These are phyloP conservation scores for Penicillium herquei DNA, from an alignment of 495 filamentous ascomycete species.

Conservation along the genomic window DNA sequence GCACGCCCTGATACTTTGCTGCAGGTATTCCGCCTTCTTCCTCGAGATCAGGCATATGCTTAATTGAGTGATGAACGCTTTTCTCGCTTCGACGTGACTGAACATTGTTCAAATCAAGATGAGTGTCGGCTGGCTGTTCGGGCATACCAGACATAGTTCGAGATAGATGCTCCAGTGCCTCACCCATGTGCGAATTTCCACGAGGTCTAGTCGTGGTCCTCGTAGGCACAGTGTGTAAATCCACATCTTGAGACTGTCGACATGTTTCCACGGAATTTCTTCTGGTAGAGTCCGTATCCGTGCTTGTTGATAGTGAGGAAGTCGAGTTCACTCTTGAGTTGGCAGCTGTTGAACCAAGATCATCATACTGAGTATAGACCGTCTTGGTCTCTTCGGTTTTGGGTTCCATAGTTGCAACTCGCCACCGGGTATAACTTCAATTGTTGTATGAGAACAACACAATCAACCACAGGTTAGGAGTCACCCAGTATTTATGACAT, in stretches of 20 bases:
- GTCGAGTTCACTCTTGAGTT: slow-evolving; percentile 1
- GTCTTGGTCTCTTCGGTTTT: slow-evolving; percentile 3
- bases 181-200: slow-evolving; percentile 19
- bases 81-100: slow-evolving; percentile 16
- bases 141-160: slow-evolving; percentile 8
- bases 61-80: slow-evolving; percentile 9
- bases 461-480: not conserved
- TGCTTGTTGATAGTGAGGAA: slow-evolving; percentile 3
- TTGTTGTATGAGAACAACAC: too few relatives aligned
- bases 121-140: not conserved
- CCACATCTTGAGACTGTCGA: slow-evolving; percentile 13
- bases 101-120: slow-evolving; percentile 7
- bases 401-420: slow-evolving; percentile 6
- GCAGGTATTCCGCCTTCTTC: slow-evolving; percentile 14
- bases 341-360: slow-evolving; percentile 8
- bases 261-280: slow-evolving; percentile 1
- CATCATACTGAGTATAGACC: slow-evolving; percentile 6
- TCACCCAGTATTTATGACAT: not conserved
- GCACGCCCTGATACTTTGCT: slow-evolving; percentile 10
- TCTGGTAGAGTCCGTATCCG: slow-evolving; percentile 4
- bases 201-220: slow-evolving; percentile 12
- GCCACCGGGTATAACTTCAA: too few relatives aligned
- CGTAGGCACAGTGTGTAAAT: slow-evolving; percentile 12
- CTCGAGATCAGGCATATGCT: slow-evolving; percentile 15
- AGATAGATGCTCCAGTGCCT: slow-evolving; percentile 16